A percentile compares a stretch with the other conserved stretches of the same genome.
These are phyloP conservation scores for Vitis vinifera DNA, from an alignment of 164 flowering plant species.

Conservation along the genomic window DNA sequence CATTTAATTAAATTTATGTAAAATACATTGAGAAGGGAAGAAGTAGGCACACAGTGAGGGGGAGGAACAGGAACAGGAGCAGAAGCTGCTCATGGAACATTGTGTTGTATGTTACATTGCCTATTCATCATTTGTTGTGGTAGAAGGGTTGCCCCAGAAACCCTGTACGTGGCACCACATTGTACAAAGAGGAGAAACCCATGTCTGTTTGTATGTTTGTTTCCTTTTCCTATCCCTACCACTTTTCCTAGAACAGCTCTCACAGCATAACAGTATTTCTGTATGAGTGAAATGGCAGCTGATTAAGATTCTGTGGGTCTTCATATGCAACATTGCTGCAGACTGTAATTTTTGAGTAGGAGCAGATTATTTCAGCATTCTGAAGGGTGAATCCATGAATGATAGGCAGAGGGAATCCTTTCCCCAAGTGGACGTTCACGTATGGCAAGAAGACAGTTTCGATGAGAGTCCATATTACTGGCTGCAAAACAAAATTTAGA, in stretches of 20 bases:
- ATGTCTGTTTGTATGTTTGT: no score
- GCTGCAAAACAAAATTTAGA: conserved; percentile 44
- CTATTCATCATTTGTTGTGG: no score
- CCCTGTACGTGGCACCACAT: conserved; percentile 1
- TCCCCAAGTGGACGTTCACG: conserved; percentile 55
- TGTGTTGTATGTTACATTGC: no score
- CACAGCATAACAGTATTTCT: neutral
- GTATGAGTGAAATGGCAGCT: neutral
- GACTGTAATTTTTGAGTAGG: conserved; percentile 46
- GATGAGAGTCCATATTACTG: conserved; percentile 60
- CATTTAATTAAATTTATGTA: no score
- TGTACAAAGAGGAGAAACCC: conserved; percentile 6
- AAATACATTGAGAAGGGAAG: no score
- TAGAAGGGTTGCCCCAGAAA: neutral
- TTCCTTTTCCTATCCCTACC: neutral
- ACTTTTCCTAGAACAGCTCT: neutral
- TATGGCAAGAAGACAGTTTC: conserved; percentile 70
- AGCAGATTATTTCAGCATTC: conserved; percentile 45
- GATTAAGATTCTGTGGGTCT: conserved; percentile 8
- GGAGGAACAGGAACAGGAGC: no score
- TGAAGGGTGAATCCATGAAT: conserved; percentile 69
- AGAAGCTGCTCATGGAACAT: no score
- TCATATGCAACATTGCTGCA: conserved; percentile 57
- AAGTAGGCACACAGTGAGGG: no score
- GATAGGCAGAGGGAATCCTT: conserved; percentile 79